Percentiles rank a stretch among this genome's conserved stretches.
phyloP scores from a whole-genome alignment of 2,329 filamentous ascomycete species.

The Microcyclospora tardicrescens region DNA sequence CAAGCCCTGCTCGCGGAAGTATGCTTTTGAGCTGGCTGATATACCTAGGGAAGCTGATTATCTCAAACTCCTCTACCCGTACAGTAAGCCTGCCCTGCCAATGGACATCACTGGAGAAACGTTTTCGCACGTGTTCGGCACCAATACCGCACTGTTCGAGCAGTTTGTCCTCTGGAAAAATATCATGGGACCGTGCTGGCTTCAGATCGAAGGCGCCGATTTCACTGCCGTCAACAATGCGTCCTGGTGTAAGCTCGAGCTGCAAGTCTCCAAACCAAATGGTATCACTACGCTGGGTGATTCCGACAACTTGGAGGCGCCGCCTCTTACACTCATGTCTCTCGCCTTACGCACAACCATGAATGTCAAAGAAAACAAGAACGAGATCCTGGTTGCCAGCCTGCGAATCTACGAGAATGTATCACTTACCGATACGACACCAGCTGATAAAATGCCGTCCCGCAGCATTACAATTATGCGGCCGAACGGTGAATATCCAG shows the following conservation, averaged over 20 bases:
- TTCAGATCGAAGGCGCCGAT: slow-evolving; percentile 76
- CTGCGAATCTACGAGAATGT: slow-evolving; percentile 88
- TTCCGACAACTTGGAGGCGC: slow-evolving; percentile 66
- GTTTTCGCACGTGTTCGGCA: slow-evolving; percentile 87
- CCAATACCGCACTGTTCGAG: slow-evolving; percentile 87
- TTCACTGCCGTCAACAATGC: slow-evolving; percentile 78
- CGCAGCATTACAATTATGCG: slow-evolving; percentile 86
- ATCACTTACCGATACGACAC: slow-evolving; percentile 72
- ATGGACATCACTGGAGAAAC: slow-evolving; percentile 65
- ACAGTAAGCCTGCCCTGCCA: slow-evolving; percentile 67
- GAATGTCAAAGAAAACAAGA: slow-evolving; percentile 87
- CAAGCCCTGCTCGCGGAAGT: slow-evolving; percentile 79
- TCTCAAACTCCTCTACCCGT: slow-evolving; percentile 90
- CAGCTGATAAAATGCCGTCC: slow-evolving; percentile 76
- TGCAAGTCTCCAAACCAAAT: slow-evolving; percentile 65
- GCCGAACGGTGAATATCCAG: slow-evolving; percentile 65
- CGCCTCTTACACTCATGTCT: slow-evolving; percentile 92
- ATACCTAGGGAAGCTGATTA: slow-evolving; percentile 86
- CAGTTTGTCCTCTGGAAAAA: slow-evolving; percentile 99
- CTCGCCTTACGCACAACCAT: slow-evolving; percentile 76
- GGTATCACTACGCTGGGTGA: slow-evolving; percentile 61
- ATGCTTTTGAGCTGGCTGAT: slow-evolving; percentile 81
- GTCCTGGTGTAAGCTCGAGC: slow-evolving; percentile 93
- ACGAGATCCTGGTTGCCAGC: slow-evolving; percentile 85
- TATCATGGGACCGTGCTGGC: slow-evolving; percentile 97